Percentiles rank a stretch among this genome's conserved stretches.
Conservation (phyloP, 345 rosid genomes). For the Eucalyptus cladocalyx region DNA sequence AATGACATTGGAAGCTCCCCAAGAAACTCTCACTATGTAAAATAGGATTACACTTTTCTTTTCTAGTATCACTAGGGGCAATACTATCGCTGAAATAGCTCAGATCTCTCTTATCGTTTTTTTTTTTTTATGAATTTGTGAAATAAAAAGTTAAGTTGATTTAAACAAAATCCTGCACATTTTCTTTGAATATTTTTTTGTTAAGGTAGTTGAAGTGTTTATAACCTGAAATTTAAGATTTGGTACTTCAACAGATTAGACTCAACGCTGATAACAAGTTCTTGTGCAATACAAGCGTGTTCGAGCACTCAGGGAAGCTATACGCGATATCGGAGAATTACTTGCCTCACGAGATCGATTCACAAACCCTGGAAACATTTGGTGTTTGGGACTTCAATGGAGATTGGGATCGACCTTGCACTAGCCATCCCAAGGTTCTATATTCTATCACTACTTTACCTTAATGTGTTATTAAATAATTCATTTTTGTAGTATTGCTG, state of each 20-base stretch:
- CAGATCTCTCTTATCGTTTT: background rate
- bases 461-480: background rate
- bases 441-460: background rate
- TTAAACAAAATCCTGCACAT: background rate
- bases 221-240: background rate
- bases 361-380: background rate
- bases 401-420: slow-evolving; percentile 26
- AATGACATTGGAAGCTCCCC: background rate
- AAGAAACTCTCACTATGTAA: background rate
- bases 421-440: slow-evolving; percentile 32
- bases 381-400: slow-evolving; percentile 24
- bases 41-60: background rate
- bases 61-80: background rate
- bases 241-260: background rate
- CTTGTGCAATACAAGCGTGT: background rate
- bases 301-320: background rate
- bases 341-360: slow-evolving; percentile 14
- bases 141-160: background rate
- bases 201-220: background rate
- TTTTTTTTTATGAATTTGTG: background rate
- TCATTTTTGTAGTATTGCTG: background rate
- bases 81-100: background rate
- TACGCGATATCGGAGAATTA: background rate
- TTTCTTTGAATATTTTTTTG: background rate
- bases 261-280: background rate